A percentile compares a stretch with the other conserved stretches of the same genome.
Conservation (phyloP, 495 filamentous ascomycete genomes). For the Rostrohypoxylon terebratum region DNA sequence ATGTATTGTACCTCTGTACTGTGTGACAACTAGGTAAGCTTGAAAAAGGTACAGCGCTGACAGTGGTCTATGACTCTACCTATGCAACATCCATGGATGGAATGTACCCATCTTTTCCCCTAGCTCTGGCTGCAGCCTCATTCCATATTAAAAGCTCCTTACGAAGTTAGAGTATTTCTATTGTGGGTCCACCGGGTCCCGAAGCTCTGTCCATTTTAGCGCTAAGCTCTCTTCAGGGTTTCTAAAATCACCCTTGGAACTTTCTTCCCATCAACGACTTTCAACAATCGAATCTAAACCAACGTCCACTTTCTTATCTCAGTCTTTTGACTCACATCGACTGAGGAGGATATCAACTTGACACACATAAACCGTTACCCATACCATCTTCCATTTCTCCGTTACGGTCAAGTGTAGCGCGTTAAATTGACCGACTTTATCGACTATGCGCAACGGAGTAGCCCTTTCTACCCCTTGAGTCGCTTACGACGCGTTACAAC, state of each 20-base stretch:
- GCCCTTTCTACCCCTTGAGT: slow-evolving; percentile 10
- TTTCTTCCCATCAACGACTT: slow-evolving; percentile 25
- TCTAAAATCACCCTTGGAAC: slow-evolving; percentile 23
- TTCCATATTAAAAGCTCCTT: slow-evolving; percentile 3
- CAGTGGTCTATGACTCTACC: slow-evolving; percentile 2
- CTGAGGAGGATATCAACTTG: neutral
- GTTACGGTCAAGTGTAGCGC: slow-evolving; percentile 1
- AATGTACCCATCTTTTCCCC: slow-evolving; percentile 9
- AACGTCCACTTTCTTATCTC: slow-evolving; percentile 23
- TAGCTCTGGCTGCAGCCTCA: slow-evolving; percentile 26
- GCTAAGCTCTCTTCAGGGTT: slow-evolving; percentile 21
- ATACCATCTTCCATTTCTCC: neutral
- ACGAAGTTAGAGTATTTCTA: slow-evolving; percentile 1
- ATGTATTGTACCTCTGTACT: slow-evolving; percentile 4
- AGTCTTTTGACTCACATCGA: slow-evolving; percentile 5
- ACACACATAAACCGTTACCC: neutral
- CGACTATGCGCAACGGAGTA: slow-evolving; percentile 39
- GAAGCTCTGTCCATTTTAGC: slow-evolving; percentile 32
- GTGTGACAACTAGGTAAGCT: neutral
- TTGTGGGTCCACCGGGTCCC: slow-evolving; percentile 29
- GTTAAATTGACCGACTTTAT: slow-evolving; percentile 15
- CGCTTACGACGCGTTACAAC: slow-evolving; percentile 44
- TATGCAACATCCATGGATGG: too few relatives aligned
- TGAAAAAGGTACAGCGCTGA: slow-evolving; percentile 13
- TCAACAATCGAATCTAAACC: slow-evolving; percentile 36